A percentile compares a stretch with the other conserved stretches of the same genome.
Evolutionary conservation across 2,329 filamentous ascomycete genomes (phyloP).

Genomic region (Talaromyces sp.): DNA sequence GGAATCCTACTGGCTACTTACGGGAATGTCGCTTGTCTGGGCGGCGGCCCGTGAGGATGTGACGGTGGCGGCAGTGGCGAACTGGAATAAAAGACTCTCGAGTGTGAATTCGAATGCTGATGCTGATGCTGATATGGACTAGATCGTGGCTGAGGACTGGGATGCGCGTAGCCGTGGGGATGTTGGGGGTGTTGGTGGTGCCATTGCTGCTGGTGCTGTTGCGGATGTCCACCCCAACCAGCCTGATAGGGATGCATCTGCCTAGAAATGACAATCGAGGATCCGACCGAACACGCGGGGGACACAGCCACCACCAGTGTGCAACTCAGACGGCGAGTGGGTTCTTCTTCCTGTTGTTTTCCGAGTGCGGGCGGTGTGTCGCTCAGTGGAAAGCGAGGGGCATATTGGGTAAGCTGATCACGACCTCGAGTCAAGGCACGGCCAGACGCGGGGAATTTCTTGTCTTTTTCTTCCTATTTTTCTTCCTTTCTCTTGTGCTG

Average conservation of each 20-base stretch:
- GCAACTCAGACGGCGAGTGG: neutral
- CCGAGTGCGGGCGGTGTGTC: neutral
- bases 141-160: neutral
- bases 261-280: neutral
- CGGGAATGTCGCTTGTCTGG: conserved; percentile 8
- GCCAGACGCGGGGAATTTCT: neutral
- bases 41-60: conserved; percentile 1
- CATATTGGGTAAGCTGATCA: neutral
- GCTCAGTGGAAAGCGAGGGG: neutral
- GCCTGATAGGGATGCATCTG: neutral
- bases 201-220: neutral
- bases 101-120: neutral
- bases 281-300: neutral
- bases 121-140: neutral
- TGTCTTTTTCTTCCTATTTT: neutral
- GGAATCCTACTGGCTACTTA: conserved; percentile 8
- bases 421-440: neutral
- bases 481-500: neutral
- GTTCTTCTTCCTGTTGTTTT: neutral
- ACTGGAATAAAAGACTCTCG: neutral
- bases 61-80: neutral
- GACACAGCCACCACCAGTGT: neutral
- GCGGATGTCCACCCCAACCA: neutral
- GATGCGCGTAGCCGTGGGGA: neutral
- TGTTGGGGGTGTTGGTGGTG: conserved; percentile 4